These are phyloP conservation scores for Fusarium palustre DNA, from an alignment of 2,329 filamentous ascomycete genomes.

Conservation along the genomic window DNA sequence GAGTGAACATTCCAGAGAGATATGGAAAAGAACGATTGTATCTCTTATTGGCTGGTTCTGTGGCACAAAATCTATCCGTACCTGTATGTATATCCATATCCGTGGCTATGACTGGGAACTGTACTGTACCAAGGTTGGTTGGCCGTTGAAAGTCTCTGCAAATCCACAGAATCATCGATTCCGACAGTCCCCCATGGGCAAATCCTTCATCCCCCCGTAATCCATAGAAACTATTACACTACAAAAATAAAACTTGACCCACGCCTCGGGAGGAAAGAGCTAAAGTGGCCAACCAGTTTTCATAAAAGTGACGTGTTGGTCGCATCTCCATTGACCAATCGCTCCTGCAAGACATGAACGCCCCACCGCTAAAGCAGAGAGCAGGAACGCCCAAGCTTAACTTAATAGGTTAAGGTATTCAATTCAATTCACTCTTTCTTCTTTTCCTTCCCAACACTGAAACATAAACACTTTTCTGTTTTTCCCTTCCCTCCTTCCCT, in stretches of 20 bases:
- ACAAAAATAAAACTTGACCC: conserved; percentile 20
- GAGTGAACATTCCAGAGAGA: neutral
- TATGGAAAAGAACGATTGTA: neutral
- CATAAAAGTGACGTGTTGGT: conserved; percentile 12
- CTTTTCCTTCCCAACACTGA: neutral
- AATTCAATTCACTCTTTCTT: neutral
- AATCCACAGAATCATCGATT: conserved; percentile 3
- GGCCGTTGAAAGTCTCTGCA: conserved; percentile 1
- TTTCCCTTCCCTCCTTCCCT: neutral
- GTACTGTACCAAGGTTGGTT: neutral
- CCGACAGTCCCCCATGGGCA: conserved; percentile 28
- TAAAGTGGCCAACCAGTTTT: conserved; percentile 3
- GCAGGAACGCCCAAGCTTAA: conserved; percentile 2
- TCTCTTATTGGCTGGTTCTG: conserved; percentile 10
- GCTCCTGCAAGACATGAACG: conserved; percentile 22
- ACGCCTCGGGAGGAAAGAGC: conserved; percentile 1
- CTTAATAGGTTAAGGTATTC: neutral
- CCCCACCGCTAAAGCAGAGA: conserved; percentile 6
- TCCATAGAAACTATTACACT: conserved; percentile 24
- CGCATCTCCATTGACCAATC: conserved; percentile 35
- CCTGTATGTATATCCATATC: neutral
- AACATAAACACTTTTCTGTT: neutral
- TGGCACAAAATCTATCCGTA: neutral
- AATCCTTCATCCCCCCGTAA: conserved; percentile 15
- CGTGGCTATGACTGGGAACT: neutral